Conservation (phyloP, 2,329 filamentous ascomycete species). For the Amylocarpus encephaloides region DNA sequence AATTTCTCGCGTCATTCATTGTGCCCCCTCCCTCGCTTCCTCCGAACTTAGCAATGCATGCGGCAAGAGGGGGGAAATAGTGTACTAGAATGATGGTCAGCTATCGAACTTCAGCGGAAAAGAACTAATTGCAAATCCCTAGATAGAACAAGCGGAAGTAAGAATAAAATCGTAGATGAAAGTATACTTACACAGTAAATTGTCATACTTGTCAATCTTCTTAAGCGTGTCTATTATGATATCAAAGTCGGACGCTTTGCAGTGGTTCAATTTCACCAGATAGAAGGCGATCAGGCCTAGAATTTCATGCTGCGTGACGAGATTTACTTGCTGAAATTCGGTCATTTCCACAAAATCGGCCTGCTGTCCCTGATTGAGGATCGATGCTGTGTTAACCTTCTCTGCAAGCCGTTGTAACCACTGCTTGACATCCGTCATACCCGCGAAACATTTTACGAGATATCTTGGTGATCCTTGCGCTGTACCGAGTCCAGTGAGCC, state of each 20-base stretch:
- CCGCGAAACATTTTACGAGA: constrained; percentile 66
- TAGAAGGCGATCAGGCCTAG: constrained; percentile 74
- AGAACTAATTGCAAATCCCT: not conserved
- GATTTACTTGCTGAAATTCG: constrained; percentile 71
- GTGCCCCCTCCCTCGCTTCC: constrained; percentile 66
- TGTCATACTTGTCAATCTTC: constrained; percentile 71
- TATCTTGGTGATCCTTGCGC: constrained; percentile 43
- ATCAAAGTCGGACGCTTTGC: constrained; percentile 65
- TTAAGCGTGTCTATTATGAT: constrained; percentile 63
- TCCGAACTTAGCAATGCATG: constrained; percentile 71
- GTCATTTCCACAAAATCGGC: constrained; percentile 69
- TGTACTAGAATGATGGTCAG: constrained; percentile 50
- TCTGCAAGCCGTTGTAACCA: constrained; percentile 74
- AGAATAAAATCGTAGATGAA: not conserved
- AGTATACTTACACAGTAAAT: constrained; percentile 41
- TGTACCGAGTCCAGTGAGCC: constrained; percentile 40
- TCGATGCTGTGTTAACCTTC: constrained; percentile 65
- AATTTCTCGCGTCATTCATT: constrained; percentile 60
- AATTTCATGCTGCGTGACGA: constrained; percentile 85
- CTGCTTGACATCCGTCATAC: constrained; percentile 68
- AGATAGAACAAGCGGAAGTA: not conserved
- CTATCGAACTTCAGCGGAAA: not conserved
- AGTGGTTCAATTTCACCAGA: constrained; percentile 69
- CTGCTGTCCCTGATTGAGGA: constrained; percentile 60
- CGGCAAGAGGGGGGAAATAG: constrained; percentile 71